These are phyloP conservation scores for Grosmannia clavigera DNA, from an alignment of 2,329 filamentous ascomycete genomes.

Conservation along the genomic window DNA sequence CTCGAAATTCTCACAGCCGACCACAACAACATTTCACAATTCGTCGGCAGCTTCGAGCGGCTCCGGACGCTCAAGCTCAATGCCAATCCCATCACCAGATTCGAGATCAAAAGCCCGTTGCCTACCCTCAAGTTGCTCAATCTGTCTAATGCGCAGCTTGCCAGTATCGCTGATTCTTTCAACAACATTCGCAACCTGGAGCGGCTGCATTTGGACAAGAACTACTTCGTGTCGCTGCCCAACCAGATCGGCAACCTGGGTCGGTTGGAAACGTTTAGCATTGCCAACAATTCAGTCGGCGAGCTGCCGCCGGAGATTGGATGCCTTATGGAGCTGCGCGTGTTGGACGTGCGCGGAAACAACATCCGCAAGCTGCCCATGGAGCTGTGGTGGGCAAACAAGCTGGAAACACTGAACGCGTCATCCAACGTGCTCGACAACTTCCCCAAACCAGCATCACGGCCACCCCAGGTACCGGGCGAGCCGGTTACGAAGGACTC, in stretches of 20 bases:
- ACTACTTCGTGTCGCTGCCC: constrained; percentile 87
- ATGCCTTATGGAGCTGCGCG: constrained; percentile 69
- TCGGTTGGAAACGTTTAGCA: constrained; percentile 81
- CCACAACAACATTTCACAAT: constrained; percentile 85
- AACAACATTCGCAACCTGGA: constrained; percentile 78
- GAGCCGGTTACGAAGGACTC: constrained; percentile 21
- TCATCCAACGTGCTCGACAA: constrained; percentile 86
- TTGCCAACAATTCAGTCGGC: constrained; percentile 80
- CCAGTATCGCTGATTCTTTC: constrained; percentile 81
- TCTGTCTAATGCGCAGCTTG: constrained; percentile 80
- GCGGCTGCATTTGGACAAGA: constrained; percentile 81
- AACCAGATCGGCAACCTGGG: constrained; percentile 72
- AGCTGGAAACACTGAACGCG: constrained; percentile 82
- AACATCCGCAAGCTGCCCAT: constrained; percentile 80
- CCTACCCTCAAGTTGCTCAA: constrained; percentile 79
- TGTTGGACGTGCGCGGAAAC: constrained; percentile 84
- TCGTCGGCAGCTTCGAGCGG: constrained; percentile 76
- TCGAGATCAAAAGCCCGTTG: constrained; percentile 65
- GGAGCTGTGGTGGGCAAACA: constrained; percentile 93
- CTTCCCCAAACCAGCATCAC: constrained; percentile 77
- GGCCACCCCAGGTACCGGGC: constrained; percentile 48
- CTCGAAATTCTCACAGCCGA: constrained; percentile 82
- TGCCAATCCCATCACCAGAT: constrained; percentile 89
- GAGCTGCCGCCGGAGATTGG: constrained; percentile 81
- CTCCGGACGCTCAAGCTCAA: constrained; percentile 80